Conservation (phyloP, 1,284 basidiomycete genomes). For the Singerocomus inundabilis region DNA sequence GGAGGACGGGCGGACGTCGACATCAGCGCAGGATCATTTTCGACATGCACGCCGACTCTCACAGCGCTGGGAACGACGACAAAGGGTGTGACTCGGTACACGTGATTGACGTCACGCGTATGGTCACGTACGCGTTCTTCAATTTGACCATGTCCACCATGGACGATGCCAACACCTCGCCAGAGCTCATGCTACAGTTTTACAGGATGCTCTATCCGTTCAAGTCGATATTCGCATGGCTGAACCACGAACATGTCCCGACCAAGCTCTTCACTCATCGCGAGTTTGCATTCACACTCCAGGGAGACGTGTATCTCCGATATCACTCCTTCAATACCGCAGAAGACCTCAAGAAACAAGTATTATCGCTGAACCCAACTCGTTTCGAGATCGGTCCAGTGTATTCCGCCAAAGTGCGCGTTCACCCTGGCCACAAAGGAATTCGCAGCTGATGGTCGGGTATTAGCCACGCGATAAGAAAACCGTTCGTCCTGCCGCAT, state of each 20-base stretch:
- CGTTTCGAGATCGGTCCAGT: constrained; percentile 98
- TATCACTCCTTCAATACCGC: constrained; percentile 88
- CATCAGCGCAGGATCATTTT: too few relatives aligned
- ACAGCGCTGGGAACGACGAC: neutral
- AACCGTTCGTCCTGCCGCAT: constrained; percentile 72
- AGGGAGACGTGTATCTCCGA: constrained; percentile 89
- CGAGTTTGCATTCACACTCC: constrained; percentile 96
- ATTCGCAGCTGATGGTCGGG: constrained; percentile 6
- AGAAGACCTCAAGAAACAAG: constrained; percentile 93
- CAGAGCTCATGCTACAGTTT: constrained; percentile 80
- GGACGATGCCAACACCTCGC: constrained; percentile 24
- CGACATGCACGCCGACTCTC: neutral
- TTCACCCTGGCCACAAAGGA: constrained; percentile 3
- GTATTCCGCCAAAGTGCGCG: constrained; percentile 81
- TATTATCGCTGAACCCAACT: constrained; percentile 78
- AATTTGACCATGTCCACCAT: constrained; percentile 8
- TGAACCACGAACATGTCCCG: constrained; percentile 86
- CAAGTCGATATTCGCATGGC: constrained; percentile 91
- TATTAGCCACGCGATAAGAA: constrained; percentile 87
- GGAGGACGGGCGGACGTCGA: too few relatives aligned
- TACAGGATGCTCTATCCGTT: constrained; percentile 94
- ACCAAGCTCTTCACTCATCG: constrained; percentile 83
- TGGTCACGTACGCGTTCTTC: constrained; percentile 22
- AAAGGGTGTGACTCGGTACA: constrained; percentile 4
- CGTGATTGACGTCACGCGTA: constrained; percentile 23